A percentile compares a stretch with the other conserved stretches of the same genome.
Conservation (phyloP, 805 yeast species). For the Candida coleopterorum region DNA sequence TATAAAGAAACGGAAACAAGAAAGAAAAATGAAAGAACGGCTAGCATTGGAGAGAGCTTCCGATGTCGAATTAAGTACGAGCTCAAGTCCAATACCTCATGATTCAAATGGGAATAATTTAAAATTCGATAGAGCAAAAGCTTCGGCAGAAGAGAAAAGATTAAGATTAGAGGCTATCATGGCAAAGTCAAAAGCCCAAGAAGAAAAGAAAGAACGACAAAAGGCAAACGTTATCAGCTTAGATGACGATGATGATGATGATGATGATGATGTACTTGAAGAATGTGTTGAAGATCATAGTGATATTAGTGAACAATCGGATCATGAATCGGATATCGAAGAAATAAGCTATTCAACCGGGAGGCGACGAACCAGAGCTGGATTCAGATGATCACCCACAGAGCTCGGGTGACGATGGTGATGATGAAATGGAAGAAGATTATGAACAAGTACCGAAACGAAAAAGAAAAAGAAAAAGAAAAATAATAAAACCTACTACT, state of each 20-base stretch:
- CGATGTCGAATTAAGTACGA: slow-evolving; percentile 1
- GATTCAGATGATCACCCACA: slow-evolving; percentile 1
- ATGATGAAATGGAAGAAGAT: slow-evolving; percentile 2
- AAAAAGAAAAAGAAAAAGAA: too few species aligned
- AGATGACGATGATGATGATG: slow-evolving; percentile 14
- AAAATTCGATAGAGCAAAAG: neutral
- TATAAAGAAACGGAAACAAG: slow-evolving; percentile 5
- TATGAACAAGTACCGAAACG: slow-evolving; percentile 5
- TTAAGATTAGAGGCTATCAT: slow-evolving; percentile 2
- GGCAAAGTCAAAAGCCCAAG: slow-evolving; percentile 11
- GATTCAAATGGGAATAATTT: neutral
- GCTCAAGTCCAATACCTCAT: neutral
- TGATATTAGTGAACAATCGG: neutral
- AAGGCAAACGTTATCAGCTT: slow-evolving; percentile 2
- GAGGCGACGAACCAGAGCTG: slow-evolving; percentile 1
- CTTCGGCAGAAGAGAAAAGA: neutral
- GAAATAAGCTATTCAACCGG: neutral
- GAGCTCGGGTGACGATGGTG: slow-evolving; percentile 4
- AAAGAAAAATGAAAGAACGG: slow-evolving; percentile 6
- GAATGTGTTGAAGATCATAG: slow-evolving; percentile 12
- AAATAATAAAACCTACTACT: too few species aligned
- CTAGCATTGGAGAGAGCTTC: neutral
- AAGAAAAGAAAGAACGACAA: slow-evolving; percentile 7
- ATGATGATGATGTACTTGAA: slow-evolving; percentile 17
- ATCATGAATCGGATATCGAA: slow-evolving; percentile 7